Evolutionary conservation across 139 green algal species (phyloP).

Genomic region (Tetratostichococcus sp.): DNA sequence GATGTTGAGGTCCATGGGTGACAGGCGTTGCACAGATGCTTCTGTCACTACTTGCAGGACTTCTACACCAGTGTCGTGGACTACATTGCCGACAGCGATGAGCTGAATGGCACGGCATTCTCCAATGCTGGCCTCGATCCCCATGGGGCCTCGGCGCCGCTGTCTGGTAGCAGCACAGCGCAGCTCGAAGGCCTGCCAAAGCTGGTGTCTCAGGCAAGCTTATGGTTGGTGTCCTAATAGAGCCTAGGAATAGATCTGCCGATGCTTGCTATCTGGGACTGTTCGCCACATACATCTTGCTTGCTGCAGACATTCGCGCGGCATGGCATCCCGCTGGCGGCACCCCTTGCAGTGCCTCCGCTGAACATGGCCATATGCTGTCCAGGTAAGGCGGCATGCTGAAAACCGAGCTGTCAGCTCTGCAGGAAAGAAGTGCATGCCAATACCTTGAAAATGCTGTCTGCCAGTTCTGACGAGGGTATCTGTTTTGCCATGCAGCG

Average conservation of each 20-base stretch:
- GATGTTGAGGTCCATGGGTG: too few species aligned
- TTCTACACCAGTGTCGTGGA: neutral
- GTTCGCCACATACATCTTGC: too few species aligned
- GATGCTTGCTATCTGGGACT: too few species aligned
- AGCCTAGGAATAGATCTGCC: too few species aligned
- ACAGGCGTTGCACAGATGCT: too few species aligned
- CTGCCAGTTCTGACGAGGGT: neutral
- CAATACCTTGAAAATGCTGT: too few species aligned
- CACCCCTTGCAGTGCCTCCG: conserved; percentile 6
- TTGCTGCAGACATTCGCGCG: conserved; percentile 21
- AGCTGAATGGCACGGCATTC: neutral
- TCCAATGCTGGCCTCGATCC: neutral
- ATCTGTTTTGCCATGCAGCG: neutral
- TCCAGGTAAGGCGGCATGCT: conserved; percentile 27
- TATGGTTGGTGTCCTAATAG: too few species aligned
- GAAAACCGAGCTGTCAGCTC: too few species aligned
- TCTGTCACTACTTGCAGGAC: too few species aligned
- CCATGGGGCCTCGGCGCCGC: neutral
- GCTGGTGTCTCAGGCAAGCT: neutral
- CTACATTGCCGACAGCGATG: neutral
- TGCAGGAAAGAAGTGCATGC: too few species aligned
- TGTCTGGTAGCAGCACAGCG: neutral
- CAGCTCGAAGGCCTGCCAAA: neutral
- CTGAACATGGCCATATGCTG: conserved; percentile 10
- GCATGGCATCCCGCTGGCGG: conserved; percentile 18